These are phyloP conservation scores for Talaromyces albobiverticillius DNA, from an alignment of 2,329 filamentous ascomycete species.

Conservation along the genomic window DNA sequence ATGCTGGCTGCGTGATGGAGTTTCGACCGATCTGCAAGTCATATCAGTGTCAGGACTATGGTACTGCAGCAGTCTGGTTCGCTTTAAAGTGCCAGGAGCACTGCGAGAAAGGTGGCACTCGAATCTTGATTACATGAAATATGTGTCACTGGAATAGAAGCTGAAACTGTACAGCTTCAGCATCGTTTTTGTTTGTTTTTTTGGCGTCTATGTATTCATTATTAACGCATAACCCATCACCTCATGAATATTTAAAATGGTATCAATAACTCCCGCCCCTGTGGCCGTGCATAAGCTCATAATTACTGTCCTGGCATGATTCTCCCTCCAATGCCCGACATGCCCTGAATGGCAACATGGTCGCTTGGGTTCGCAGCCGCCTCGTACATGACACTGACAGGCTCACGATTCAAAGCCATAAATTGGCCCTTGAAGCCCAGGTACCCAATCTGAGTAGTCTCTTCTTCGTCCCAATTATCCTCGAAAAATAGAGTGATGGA, in stretches of 20 bases:
- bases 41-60: too few species aligned
- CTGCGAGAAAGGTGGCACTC: too few species aligned
- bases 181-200: too few species aligned
- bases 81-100: too few species aligned
- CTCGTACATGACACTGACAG: slow-evolving; percentile 86
- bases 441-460: slow-evolving; percentile 75
- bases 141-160: not conserved
- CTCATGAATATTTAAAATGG: not conserved
- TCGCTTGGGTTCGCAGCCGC: slow-evolving; percentile 87
- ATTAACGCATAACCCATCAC: not conserved
- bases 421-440: slow-evolving; percentile 93
- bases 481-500: slow-evolving; percentile 82
- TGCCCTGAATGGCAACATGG: slow-evolving; percentile 57
- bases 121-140: not conserved
- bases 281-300: not conserved
- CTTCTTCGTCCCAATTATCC: slow-evolving; percentile 87
- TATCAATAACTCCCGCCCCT: not conserved
- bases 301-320: slow-evolving; percentile 42
- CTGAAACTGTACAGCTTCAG: not conserved
- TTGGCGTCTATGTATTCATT: not conserved
- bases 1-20: slow-evolving; percentile 25
- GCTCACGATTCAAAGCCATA: slow-evolving; percentile 79
- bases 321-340: slow-evolving; percentile 37
- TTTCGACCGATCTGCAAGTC: too few species aligned
- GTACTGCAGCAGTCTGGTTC: too few species aligned